Evolutionary conservation across 306 rosid species (phyloP).

Genomic region (Cicer bijugum): DNA sequence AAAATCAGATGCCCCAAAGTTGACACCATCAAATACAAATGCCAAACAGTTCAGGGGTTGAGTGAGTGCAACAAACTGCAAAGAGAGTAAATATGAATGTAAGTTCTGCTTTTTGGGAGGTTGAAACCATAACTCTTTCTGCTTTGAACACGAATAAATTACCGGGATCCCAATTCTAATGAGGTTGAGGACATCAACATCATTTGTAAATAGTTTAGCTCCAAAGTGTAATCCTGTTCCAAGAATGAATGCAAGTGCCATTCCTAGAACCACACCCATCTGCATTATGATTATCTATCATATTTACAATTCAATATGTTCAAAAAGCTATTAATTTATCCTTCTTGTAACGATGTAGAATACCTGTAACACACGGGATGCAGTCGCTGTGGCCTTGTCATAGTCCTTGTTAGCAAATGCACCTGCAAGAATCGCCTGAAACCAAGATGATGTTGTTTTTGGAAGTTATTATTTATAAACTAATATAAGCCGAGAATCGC

Average conservation of each 20-base stretch:
- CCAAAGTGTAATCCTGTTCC: conserved; percentile 82
- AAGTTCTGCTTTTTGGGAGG: conserved; percentile 28
- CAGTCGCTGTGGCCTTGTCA: conserved; percentile 71
- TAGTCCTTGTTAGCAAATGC: conserved; percentile 87
- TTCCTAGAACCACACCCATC: conserved; percentile 86
- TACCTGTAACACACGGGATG: conserved; percentile 89
- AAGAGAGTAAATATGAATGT: conserved; percentile 37
- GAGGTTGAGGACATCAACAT: conserved; percentile 68
- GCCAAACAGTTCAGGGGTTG: conserved; percentile 93
- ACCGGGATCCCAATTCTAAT: conserved; percentile 84
- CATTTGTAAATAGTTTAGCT: conserved; percentile 74
- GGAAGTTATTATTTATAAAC: conserved; percentile 20
- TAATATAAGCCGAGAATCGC: background rate
- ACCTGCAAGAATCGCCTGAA: conserved; percentile 90
- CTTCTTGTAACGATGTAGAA: background rate
- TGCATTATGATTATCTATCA: conserved; percentile 49
- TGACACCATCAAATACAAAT: conserved; percentile 93
- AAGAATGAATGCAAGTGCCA: conserved; percentile 66
- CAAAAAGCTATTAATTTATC: conserved; percentile 7
- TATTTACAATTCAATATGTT: conserved; percentile 15
- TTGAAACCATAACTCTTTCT: conserved; percentile 20
- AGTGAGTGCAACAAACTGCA: conserved; percentile 88
- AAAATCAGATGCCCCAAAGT: conserved; percentile 98
- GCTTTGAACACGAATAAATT: conserved; percentile 43
- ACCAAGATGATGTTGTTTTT: conserved; percentile 19